A percentile compares a stretch with the other conserved stretches of the same genome.
Conservation (phyloP, 2,329 filamentous ascomycete genomes). For the Ophiostoma himal-ulmi region DNA sequence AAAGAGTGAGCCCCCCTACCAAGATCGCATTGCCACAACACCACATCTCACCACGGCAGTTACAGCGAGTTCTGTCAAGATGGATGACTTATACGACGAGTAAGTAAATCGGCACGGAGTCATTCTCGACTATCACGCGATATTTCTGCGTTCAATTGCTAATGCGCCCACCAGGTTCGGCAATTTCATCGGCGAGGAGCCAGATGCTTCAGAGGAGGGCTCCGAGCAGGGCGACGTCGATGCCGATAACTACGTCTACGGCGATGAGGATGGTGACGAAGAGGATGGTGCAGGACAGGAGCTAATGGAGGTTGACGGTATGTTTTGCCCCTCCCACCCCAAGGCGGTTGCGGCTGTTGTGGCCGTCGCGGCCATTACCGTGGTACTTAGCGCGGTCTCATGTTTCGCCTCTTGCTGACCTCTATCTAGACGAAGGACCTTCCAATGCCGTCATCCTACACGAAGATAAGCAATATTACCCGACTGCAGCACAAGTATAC, state of each 20-base stretch:
- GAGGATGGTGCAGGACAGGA: slow-evolving; percentile 66
- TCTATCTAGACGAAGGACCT: slow-evolving; percentile 61
- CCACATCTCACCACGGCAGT: background rate
- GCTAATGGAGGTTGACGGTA: slow-evolving; percentile 88
- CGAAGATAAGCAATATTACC: slow-evolving; percentile 99
- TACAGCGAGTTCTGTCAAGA: slow-evolving; percentile 24
- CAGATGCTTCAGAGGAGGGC: slow-evolving; percentile 75
- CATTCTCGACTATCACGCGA: background rate
- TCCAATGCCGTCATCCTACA: slow-evolving; percentile 97
- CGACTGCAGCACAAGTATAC: slow-evolving; percentile 94
- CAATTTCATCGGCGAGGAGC: slow-evolving; percentile 95
- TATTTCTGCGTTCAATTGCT: background rate
- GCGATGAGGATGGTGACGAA: slow-evolving; percentile 61
- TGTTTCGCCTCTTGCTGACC: background rate
- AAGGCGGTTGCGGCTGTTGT: background rate
- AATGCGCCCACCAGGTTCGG: slow-evolving; percentile 62
- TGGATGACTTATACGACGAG: slow-evolving; percentile 99
- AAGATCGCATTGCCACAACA: background rate
- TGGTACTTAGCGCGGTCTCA: background rate
- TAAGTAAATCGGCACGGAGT: slow-evolving; percentile 35
- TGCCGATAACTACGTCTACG: slow-evolving; percentile 73
- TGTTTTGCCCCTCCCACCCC: background rate
- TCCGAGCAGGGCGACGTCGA: slow-evolving; percentile 66
- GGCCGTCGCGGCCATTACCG: background rate
- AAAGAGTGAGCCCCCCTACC: background rate